Evolutionary conservation across 2,329 filamentous ascomycete species (phyloP).

Genomic region (Colletotrichum echinochloae): DNA sequence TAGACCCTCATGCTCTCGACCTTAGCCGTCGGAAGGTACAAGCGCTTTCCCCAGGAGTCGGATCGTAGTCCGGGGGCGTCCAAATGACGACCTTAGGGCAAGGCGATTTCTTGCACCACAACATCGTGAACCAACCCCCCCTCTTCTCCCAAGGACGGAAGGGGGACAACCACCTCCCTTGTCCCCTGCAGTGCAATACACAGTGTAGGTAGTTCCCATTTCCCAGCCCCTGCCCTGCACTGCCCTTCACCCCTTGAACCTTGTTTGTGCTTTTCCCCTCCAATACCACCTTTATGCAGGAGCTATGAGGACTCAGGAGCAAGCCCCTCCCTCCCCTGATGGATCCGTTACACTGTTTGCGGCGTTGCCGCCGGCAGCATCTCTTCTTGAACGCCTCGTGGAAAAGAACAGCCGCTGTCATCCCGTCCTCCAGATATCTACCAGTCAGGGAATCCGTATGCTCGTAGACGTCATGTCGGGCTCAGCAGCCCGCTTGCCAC

Average conservation of each 20-base stretch:
- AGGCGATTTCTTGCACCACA: slow-evolving; percentile 12
- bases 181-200: slow-evolving; percentile 11
- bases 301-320: slow-evolving; percentile 5
- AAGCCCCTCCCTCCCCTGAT: slow-evolving; percentile 11
- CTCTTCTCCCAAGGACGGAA: background rate
- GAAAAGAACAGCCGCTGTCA: slow-evolving; percentile 2
- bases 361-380: slow-evolving; percentile 33
- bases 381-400: slow-evolving; percentile 31
- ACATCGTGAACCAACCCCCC: too few species aligned
- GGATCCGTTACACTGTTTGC: slow-evolving; percentile 1
- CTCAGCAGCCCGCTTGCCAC: slow-evolving; percentile 12
- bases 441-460: background rate
- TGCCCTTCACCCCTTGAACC: background rate
- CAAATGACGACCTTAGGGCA: slow-evolving; percentile 30
- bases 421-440: background rate
- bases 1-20: slow-evolving; percentile 6
- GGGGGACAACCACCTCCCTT: slow-evolving; percentile 3
- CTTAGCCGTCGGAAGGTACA: slow-evolving; percentile 29
- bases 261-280: slow-evolving; percentile 1
- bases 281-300: slow-evolving; percentile 26
- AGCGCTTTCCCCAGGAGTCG: slow-evolving; percentile 32
- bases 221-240: background rate
- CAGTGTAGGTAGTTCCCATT: background rate
- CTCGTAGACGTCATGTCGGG: slow-evolving; percentile 17
- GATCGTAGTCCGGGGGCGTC: slow-evolving; percentile 17